Percentiles rank a stretch among this genome's conserved stretches.
Conservation (phyloP, 345 rosid genomes). For the Cardamine occulta region DNA sequence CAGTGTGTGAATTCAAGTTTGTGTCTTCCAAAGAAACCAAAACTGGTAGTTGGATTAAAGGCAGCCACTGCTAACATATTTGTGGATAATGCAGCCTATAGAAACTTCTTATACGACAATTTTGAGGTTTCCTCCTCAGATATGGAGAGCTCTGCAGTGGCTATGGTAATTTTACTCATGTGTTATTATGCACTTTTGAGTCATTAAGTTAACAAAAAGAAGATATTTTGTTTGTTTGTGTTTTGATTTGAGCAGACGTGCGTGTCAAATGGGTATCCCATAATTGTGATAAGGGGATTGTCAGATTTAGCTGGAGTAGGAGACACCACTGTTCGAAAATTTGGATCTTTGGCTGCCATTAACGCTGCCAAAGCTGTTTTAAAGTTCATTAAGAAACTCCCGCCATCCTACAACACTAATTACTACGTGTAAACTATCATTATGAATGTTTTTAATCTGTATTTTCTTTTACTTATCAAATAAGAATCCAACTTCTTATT, state of each 20-base stretch:
- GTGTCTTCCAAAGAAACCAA: conserved; percentile 53
- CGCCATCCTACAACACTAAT: neutral
- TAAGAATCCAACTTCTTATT: neutral
- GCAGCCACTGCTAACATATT: conserved; percentile 56
- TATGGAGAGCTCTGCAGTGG: conserved; percentile 63
- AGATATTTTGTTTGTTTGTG: neutral
- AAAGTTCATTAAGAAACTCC: conserved; percentile 42
- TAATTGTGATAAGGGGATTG: conserved; percentile 52
- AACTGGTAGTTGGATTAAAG: conserved; percentile 52
- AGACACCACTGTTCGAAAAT: conserved; percentile 33
- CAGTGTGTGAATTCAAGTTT: conserved; percentile 56
- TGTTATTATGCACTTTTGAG: neutral
- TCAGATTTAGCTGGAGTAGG: conserved; percentile 62
- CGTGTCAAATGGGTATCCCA: conserved; percentile 54
- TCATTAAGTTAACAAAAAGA: neutral
- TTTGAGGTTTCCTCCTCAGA: conserved; percentile 56
- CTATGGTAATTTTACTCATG: conserved; percentile 42
- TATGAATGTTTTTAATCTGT: neutral
- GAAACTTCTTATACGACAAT: conserved; percentile 46
- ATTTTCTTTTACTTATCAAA: neutral
- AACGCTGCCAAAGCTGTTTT: conserved; percentile 52
- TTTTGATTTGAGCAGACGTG: conserved; percentile 46
- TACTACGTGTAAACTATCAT: neutral
- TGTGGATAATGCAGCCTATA: conserved; percentile 58
- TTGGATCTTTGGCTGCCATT: conserved; percentile 52